Evolutionary conservation across 2,329 filamentous ascomycete genomes (phyloP).

Genomic region (Fusarium foetens): DNA sequence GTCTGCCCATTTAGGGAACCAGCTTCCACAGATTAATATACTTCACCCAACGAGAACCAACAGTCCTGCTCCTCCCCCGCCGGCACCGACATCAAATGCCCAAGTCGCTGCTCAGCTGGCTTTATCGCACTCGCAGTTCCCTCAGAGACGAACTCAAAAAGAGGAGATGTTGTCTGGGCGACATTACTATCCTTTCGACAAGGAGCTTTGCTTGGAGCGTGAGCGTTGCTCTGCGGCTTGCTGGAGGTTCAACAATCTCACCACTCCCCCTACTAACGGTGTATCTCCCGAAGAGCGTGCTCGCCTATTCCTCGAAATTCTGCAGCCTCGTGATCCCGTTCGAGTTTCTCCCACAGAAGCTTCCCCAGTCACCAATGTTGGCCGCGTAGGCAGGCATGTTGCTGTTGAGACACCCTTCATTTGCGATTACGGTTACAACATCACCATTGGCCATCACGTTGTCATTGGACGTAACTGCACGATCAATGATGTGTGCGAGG

Average conservation of each 20-base stretch:
- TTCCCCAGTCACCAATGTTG: constrained; percentile 64
- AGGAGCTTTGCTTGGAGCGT: constrained; percentile 83
- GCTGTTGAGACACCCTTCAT: constrained; percentile 88
- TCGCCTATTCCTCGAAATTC: constrained; percentile 76
- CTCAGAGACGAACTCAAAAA: constrained; percentile 72
- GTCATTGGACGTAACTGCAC: constrained; percentile 85
- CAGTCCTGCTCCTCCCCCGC: constrained; percentile 56
- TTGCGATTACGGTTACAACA: constrained; percentile 97
- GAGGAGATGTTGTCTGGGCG: constrained; percentile 88
- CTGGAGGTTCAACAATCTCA: constrained; percentile 84
- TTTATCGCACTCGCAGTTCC: constrained; percentile 65
- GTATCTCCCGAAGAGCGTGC: constrained; percentile 75
- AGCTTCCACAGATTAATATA: constrained; percentile 67
- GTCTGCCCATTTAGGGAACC: constrained; percentile 60
- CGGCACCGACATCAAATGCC: constrained; percentile 55
- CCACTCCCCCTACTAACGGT: constrained; percentile 77
- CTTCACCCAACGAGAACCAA: constrained; percentile 62
- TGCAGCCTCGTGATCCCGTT: constrained; percentile 69
- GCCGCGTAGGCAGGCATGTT: constrained; percentile 77
- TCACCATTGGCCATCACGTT: constrained; percentile 86
- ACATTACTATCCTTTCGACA: constrained; percentile 82
- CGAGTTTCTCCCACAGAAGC: constrained; percentile 65
- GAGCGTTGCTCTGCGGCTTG: constrained; percentile 83
- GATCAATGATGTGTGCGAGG: constrained; percentile 85
- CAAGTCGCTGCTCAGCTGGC: constrained; percentile 70